Conservation (phyloP, 345 rosid genomes). For the Moringa oleifera region DNA sequence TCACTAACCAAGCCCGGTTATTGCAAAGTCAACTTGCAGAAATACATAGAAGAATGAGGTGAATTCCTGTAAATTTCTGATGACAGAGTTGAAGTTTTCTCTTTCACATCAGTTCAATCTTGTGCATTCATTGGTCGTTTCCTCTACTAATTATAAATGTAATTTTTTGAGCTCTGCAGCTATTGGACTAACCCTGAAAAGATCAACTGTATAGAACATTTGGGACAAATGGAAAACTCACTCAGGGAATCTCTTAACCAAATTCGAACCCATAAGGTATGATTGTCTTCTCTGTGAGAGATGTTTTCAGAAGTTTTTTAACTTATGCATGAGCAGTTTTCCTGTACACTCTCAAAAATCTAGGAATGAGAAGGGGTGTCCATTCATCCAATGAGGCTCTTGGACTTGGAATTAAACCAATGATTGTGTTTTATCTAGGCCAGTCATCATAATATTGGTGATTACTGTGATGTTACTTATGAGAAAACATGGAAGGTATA, state of each 20-base stretch:
- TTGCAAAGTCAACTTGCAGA: conserved; percentile 49
- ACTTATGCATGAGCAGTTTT: neutral
- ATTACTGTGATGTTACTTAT: too few relatives aligned
- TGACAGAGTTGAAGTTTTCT: conserved; percentile 2
- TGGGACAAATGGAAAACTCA: conserved; percentile 57
- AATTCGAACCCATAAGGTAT: conserved; percentile 53
- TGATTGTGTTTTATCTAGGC: too few relatives aligned
- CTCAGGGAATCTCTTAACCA: conserved; percentile 53
- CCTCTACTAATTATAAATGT: conserved; percentile 7
- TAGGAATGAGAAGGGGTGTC: too few relatives aligned
- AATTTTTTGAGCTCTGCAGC: conserved; percentile 32
- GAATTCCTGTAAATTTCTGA: conserved; percentile 12
- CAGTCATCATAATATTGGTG: too few relatives aligned
- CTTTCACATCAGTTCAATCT: neutral
- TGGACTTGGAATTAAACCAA: too few relatives aligned
- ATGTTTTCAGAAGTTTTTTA: neutral
- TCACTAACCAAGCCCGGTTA: conserved; percentile 35
- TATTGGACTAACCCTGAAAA: conserved; percentile 58
- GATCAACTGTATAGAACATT: conserved; percentile 49
- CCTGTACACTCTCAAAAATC: neutral
- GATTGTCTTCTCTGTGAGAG: conserved; percentile 8
- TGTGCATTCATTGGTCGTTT: neutral
- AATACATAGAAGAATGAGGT: conserved; percentile 53
- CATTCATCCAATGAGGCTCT: too few relatives aligned
- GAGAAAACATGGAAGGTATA: too few relatives aligned